A percentile compares a stretch with the other conserved stretches of the same genome.
Evolutionary conservation across 139 green algal species (phyloP).

Genomic region (Chlamydomonas sp.): DNA sequence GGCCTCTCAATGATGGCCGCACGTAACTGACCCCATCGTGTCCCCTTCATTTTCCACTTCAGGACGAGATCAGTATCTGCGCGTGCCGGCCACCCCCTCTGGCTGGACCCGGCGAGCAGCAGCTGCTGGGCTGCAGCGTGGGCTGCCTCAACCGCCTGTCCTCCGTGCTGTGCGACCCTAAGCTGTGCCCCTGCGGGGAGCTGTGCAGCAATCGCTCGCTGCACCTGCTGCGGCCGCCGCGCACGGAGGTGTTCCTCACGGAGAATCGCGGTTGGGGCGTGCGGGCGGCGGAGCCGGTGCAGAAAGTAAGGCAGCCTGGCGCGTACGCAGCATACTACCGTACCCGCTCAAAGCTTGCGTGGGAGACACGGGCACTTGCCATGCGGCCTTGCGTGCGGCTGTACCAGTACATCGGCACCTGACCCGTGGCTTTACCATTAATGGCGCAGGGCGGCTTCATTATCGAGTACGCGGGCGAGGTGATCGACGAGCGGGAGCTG

Average conservation of each 20-base stretch:
- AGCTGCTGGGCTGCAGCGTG: conserved; percentile 58
- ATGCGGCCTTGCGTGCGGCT: too few relatives aligned
- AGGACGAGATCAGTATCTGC: conserved; percentile 39
- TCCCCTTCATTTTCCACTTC: background rate
- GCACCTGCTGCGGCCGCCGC: conserved; percentile 65
- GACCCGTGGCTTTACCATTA: too few relatives aligned
- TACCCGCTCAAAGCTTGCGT: background rate
- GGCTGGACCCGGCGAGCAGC: conserved; percentile 2
- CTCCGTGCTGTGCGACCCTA: conserved; percentile 81
- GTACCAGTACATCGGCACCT: too few relatives aligned
- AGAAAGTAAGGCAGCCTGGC: background rate
- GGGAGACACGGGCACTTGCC: too few relatives aligned
- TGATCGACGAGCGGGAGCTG: conserved; percentile 60
- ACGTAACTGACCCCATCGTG: background rate
- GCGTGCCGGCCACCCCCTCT: conserved; percentile 15
- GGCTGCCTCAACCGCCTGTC: conserved; percentile 76
- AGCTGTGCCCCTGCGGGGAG: conserved; percentile 79
- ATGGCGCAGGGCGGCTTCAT: conserved; percentile 71
- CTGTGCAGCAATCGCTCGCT: conserved; percentile 86
- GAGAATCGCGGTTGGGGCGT: conserved; percentile 77
- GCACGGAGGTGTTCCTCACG: conserved; percentile 82
- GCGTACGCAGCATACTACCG: background rate
- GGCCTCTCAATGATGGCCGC: too few relatives aligned
- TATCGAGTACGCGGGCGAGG: conserved; percentile 88
- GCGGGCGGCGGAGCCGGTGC: conserved; percentile 57